Evolutionary conservation across 257 asterid genomes (phyloP).

Genomic region (Thymus quinquecostatus): DNA sequence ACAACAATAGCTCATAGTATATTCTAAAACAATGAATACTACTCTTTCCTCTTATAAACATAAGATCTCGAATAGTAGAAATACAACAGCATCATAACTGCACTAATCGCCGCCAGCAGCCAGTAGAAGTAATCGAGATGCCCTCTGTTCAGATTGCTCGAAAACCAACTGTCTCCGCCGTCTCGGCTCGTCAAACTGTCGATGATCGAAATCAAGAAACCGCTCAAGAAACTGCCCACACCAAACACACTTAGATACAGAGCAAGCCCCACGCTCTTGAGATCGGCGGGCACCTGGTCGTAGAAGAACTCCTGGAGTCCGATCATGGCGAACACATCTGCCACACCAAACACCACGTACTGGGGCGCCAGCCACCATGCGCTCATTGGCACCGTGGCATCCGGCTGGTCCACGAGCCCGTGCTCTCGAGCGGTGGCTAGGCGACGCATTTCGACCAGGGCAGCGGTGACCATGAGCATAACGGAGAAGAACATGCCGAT

Average conservation of each 20-base stretch:
- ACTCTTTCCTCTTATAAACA: slow-evolving; percentile 30
- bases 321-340: slow-evolving; percentile 41
- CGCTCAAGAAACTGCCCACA: slow-evolving; percentile 49
- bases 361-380: slow-evolving; percentile 71
- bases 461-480: slow-evolving; percentile 41
- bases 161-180: slow-evolving; percentile 51
- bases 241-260: slow-evolving; percentile 49
- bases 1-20: too few relatives aligned
- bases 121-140: slow-evolving; percentile 65
- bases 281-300: slow-evolving; percentile 48
- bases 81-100: slow-evolving; percentile 34
- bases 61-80: slow-evolving; percentile 38
- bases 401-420: slow-evolving; percentile 42
- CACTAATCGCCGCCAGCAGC: slow-evolving; percentile 47
- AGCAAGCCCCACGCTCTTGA: slow-evolving; percentile 53
- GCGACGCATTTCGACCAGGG: slow-evolving; percentile 41
- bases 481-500: slow-evolving; percentile 40
- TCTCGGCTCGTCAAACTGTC: slow-evolving; percentile 38
- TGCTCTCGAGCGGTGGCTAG: slow-evolving; percentile 35
- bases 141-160: slow-evolving; percentile 49
- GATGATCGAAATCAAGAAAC: slow-evolving; percentile 46
- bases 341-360: slow-evolving; percentile 45
- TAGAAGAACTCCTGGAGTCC: slow-evolving; percentile 65
- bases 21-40: neutral
- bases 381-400: slow-evolving; percentile 49